phyloP scores from a whole-genome alignment of 192 early-diverging fungal species.

The Entomortierella chlamydospora region DNA sequence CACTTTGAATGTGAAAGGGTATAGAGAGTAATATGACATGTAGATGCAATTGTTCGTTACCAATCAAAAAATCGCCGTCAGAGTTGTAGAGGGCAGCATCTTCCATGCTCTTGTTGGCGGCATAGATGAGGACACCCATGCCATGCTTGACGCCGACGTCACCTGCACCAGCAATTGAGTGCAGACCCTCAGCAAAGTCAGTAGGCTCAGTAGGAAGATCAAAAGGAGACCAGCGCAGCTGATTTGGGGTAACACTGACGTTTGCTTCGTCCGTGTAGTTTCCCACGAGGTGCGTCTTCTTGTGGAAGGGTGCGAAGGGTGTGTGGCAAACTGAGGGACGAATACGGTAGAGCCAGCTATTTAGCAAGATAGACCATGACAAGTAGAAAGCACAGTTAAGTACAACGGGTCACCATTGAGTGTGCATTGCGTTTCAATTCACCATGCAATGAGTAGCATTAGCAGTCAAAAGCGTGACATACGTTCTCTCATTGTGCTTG shows the following conservation, averaged over 20 bases:
- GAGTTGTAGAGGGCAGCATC: slow-evolving; percentile 85
- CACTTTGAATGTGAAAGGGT: too few relatives aligned
- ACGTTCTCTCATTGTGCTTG: slow-evolving; percentile 82
- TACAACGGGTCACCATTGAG: too few relatives aligned
- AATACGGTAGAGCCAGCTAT: slow-evolving; percentile 96
- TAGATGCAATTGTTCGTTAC: slow-evolving; percentile 48
- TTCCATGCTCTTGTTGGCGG: slow-evolving; percentile 82
- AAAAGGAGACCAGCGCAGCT: slow-evolving; percentile 95
- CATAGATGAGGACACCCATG: slow-evolving; percentile 88
- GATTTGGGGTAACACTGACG: slow-evolving; percentile 81
- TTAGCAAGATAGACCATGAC: not conserved
- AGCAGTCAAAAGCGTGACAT: slow-evolving; percentile 4
- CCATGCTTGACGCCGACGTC: slow-evolving; percentile 81
- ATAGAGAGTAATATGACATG: too few relatives aligned
- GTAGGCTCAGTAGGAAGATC: slow-evolving; percentile 66
- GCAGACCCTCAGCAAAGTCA: slow-evolving; percentile 88
- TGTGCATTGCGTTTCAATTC: not conserved
- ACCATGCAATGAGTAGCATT: not conserved
- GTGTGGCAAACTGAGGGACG: slow-evolving; percentile 88
- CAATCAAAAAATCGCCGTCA: slow-evolving; percentile 93
- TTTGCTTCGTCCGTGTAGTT: slow-evolving; percentile 66
- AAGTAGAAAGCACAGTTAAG: too few relatives aligned
- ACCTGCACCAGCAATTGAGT: slow-evolving; percentile 88
- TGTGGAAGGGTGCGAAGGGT: slow-evolving; percentile 66
- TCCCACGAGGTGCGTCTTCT: slow-evolving; percentile 61